Base-by-base conservation (phyloP, 768 basidiomycete genomes). In the Leccinum barrowsii region DNA sequence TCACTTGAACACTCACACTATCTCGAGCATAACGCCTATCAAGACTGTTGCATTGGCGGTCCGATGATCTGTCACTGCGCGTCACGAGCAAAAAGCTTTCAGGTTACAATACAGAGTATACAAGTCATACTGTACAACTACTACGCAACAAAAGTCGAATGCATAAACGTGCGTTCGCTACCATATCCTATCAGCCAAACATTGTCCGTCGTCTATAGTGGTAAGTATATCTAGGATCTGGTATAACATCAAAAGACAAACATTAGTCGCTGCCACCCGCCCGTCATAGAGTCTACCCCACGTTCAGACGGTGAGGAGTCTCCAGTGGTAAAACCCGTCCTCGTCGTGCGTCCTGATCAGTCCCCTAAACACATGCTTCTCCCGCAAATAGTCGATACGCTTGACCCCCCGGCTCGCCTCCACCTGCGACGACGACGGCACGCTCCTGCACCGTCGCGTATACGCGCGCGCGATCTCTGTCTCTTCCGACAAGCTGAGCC, bases 331-430 rank as follows among this genome's bases (percentile, higher is more conserved):
- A 48, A 65, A 68, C 1, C 72, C 71, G 28, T 73, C 72, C 22
- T 66, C 64, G 2, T 74, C 71, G 5, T 65, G 58, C 15, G 63
- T 61, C 56, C 71, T 70, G 35, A 71, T 59, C 58, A 79, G 59
- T 19, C 78, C 77, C 52, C 64, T 72, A 65, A 79, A 79, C 49
- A 69, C 52, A 59, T 67, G 72, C 62, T 57, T 68, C 0, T 74
- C 74, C 48, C 59, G 53, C 30, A 79, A 47, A 46, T 76, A 79
- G 62, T 79, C 78, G 21, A 79, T 63, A 6, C 74, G 64, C 47
- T 73, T 76, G 46, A 79, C 78, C 1, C 78, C 78, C 48, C 68
- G 68, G 35, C 66, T 71, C 26, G 74, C 70, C 58, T 75, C 75
- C 44, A 68, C 61, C 48, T 72, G 60, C 21, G 72, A 71, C 3